These are phyloP conservation scores for Phytophthora cactorum DNA, from an alignment of 352 stramenopile species.

Conservation along the genomic window DNA sequence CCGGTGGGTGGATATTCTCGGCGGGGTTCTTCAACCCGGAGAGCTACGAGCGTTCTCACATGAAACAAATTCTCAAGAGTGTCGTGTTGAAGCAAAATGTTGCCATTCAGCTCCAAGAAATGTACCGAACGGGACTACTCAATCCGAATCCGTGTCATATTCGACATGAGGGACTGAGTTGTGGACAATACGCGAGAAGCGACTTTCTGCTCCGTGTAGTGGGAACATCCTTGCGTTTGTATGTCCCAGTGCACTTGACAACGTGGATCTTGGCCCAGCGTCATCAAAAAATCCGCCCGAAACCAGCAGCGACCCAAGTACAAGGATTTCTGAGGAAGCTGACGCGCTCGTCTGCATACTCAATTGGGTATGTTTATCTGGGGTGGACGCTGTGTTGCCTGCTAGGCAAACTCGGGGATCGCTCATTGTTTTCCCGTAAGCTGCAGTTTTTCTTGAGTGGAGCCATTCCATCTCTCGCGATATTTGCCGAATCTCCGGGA, in stretches of 20 bases:
- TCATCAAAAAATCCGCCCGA: constrained; percentile 9
- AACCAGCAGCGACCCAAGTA: constrained; percentile 2
- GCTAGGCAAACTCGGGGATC: constrained; percentile 17
- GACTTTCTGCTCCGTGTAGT: constrained; percentile 17
- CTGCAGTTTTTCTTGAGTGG: constrained; percentile 55
- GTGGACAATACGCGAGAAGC: constrained; percentile 8
- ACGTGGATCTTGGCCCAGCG: constrained; percentile 13
- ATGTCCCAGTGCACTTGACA: constrained; percentile 16
- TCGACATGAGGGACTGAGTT: constrained; percentile 9
- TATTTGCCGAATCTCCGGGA: constrained; percentile 54
- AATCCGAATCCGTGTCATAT: constrained; percentile 20
- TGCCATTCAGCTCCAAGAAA: constrained; percentile 12
- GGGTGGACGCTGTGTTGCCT: constrained; percentile 14
- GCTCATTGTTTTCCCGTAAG: constrained; percentile 21
- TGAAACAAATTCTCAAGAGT: constrained; percentile 20
- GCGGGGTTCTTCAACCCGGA: constrained; percentile 20
- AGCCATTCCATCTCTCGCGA: constrained; percentile 44
- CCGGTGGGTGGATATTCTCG: constrained; percentile 20
- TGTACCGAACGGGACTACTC: constrained; percentile 9
- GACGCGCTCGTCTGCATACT: constrained; percentile 10
- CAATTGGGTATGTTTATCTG: constrained; percentile 18
- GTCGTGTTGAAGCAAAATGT: constrained; percentile 9
- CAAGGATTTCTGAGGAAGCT: constrained; percentile 15
- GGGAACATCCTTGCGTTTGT: constrained; percentile 11
- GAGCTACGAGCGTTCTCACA: constrained; percentile 23